A percentile compares a stretch with the other conserved stretches of the same genome.
Evolutionary conservation across 306 rosid species (phyloP).

Genomic region (Crotalaria pallida): DNA sequence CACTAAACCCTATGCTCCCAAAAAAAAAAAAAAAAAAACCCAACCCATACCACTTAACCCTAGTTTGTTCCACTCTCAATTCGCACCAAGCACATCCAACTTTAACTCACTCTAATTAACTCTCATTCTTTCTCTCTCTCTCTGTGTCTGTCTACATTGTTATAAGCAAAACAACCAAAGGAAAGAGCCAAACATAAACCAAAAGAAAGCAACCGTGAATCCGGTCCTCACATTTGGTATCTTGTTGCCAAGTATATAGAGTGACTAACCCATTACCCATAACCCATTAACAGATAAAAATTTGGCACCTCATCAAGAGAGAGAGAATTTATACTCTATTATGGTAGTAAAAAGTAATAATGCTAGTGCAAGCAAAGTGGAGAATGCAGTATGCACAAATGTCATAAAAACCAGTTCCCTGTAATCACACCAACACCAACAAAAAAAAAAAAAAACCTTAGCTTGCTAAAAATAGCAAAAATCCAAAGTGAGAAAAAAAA

Average conservation of each 20-base stretch:
- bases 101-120: slow-evolving; percentile 12
- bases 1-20: slow-evolving; percentile 30
- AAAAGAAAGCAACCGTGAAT: slow-evolving; percentile 28
- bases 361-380: not conserved
- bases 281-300: slow-evolving; percentile 35
- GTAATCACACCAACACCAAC: too few relatives aligned
- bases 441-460: slow-evolving; percentile 35
- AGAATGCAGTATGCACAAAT: slow-evolving; percentile 76
- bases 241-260: not conserved
- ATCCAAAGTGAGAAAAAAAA: too few relatives aligned
- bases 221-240: slow-evolving; percentile 50
- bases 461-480: slow-evolving; percentile 59
- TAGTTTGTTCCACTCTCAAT: slow-evolving; percentile 23
- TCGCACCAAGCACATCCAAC: slow-evolving; percentile 32
- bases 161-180: not conserved
- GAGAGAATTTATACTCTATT: not conserved
- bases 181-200: slow-evolving; percentile 23
- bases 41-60: slow-evolving; percentile 34
- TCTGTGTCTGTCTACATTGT: not conserved
- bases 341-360: slow-evolving; percentile 31
- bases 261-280: slow-evolving; percentile 26
- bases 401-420: slow-evolving; percentile 52
- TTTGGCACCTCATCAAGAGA: slow-evolving; percentile 11
- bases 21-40: too few relatives aligned
- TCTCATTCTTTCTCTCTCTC: not conserved